Evolutionary conservation across 2,329 filamentous ascomycete genomes (phyloP).

Genomic region (Pseudogymnoascus sp.): DNA sequence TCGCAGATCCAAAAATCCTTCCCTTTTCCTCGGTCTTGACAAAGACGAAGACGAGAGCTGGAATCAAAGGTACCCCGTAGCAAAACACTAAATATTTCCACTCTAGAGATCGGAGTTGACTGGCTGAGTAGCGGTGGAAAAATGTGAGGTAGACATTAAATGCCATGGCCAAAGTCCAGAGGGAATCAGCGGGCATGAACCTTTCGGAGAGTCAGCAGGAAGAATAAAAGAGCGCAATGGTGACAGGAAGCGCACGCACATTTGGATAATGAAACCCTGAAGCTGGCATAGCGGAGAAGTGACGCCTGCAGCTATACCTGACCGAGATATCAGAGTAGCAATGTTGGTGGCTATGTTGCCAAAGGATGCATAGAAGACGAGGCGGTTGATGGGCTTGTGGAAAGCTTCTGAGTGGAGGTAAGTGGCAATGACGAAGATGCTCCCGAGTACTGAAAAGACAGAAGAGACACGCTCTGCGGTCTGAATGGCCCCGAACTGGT

Average conservation of each 20-base stretch:
- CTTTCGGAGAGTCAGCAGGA: constrained; percentile 26
- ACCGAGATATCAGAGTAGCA: constrained; percentile 48
- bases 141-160: constrained; percentile 56
- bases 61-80: constrained; percentile 50
- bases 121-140: constrained; percentile 46
- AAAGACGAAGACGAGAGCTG: constrained; percentile 48
- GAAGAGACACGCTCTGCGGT: constrained; percentile 33
- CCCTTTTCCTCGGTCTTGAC: constrained; percentile 32
- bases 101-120: constrained; percentile 45
- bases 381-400: constrained; percentile 51
- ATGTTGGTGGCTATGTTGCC: constrained; percentile 54
- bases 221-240: background rate
- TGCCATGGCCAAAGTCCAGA: constrained; percentile 54
- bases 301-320: constrained; percentile 27
- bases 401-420: constrained; percentile 43
- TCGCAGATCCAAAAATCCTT: constrained; percentile 33
- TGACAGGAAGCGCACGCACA: constrained; percentile 43
- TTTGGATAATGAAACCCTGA: constrained; percentile 76
- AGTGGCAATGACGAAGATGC: constrained; percentile 46
- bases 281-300: constrained; percentile 49
- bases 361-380: constrained; percentile 55
- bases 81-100: constrained; percentile 46
- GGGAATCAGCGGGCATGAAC: constrained; percentile 48
- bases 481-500: background rate
- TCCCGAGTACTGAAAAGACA: constrained; percentile 43